Base-by-base conservation (phyloP, 306 rosid species). In the Oxytropis ochrocephala region DNA sequence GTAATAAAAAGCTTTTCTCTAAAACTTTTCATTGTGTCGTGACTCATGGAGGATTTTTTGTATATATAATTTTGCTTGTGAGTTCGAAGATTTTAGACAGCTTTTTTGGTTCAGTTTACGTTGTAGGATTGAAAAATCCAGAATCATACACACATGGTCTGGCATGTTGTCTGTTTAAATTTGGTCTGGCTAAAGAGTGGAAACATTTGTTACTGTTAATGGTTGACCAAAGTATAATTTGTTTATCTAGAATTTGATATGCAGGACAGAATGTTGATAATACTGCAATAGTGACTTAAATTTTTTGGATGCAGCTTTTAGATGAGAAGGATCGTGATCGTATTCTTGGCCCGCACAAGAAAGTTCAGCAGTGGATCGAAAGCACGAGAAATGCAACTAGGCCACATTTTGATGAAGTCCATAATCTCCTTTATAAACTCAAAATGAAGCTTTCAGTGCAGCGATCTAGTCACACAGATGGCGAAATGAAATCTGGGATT, bases 341-440 rank as follows among this genome's bases (percentile, higher is more conserved):
- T 39, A 76, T 93, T 43, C 88, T 94, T 36, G 91, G 88, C 14
- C 99, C 96, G 0, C 86, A 88, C 85, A 82, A 77, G 85, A 87
- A 85, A 83, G 92, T 94, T 76, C 84, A 79, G 79, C 82, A 72
- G 78, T 94, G 97, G 97, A 80, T 91, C 38, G 95, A 87, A 83
- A 81, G 82, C 81, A 88, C 89, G 21, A 90, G 58, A 83, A 78
- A 48, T 72, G 96, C 96, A 44, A 91, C 89, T 0, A 87, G 61
- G 54, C 99, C 97, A 56, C 91, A 88, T 74, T 94, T 90, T 80
- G 85, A 94, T 24, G 95, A 88, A 75, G 88, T 86, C 59, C 97
- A 90, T 68, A 73, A 73, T 11, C 8, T 84, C 46, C 88, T 94
- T 30, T 74, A 33, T 68, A 78, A 60, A 74, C 64, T 83, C 74